Evolutionary conservation across 441 rosid species (phyloP).

Genomic region (Bocquillonia castaneifolia): DNA sequence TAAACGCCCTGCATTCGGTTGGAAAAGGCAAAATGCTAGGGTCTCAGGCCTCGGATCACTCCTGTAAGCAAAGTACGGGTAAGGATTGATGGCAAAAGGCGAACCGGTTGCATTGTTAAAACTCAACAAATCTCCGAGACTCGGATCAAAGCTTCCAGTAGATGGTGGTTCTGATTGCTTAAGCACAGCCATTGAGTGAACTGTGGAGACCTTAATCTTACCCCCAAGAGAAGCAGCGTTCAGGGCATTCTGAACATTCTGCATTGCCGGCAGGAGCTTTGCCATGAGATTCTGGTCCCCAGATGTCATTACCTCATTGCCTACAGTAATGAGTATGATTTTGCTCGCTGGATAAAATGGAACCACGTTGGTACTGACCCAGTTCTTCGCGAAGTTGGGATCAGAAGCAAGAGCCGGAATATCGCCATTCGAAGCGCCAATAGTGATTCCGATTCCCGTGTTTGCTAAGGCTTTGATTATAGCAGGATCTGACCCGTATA

Average conservation of each 20-base stretch:
- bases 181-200: conserved; percentile 71
- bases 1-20: conserved; percentile 62
- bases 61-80: conserved; percentile 77
- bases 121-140: conserved; percentile 44
- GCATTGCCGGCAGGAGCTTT: conserved; percentile 72
- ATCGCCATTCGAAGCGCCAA: conserved; percentile 60
- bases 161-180: conserved; percentile 78
- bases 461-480: conserved; percentile 71
- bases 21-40: conserved; percentile 73
- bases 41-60: conserved; percentile 78
- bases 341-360: conserved; percentile 78
- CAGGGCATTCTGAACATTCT: conserved; percentile 65
- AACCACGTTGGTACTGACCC: conserved; percentile 58
- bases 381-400: conserved; percentile 52
- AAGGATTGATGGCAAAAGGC: conserved; percentile 76
- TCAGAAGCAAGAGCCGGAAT: conserved; percentile 67
- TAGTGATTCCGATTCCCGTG: conserved; percentile 65
- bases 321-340: conserved; percentile 65
- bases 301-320: conserved; percentile 64
- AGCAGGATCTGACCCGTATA: conserved; percentile 70
- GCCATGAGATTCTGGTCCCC: conserved; percentile 46
- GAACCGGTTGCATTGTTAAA: conserved; percentile 68
- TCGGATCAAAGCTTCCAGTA: conserved; percentile 47
- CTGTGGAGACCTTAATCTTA: conserved; percentile 73
- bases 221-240: conserved; percentile 50